Evolutionary conservation across 2,329 filamentous ascomycete genomes (phyloP).

Genomic region (Sclerotinia sclerotiorum): DNA sequence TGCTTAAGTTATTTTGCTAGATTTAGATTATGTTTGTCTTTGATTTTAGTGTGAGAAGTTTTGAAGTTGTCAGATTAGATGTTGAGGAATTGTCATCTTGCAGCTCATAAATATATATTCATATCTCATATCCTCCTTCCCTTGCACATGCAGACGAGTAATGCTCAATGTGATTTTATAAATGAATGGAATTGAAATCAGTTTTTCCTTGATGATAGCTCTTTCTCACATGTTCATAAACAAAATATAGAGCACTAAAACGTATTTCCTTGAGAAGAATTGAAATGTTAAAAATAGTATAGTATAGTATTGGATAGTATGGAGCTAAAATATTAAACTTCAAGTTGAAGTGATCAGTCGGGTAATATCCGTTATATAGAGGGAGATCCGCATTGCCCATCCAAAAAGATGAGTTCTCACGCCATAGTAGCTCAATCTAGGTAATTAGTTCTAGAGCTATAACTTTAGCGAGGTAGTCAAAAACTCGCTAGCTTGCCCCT

Average conservation of each 20-base stretch:
- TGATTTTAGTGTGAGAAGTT: neutral
- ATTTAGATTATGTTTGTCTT: neutral
- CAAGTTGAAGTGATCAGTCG: fast-evolving
- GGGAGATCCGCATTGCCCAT: neutral
- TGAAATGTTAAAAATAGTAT: neutral
- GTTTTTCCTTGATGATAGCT: neutral
- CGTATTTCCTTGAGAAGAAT: neutral
- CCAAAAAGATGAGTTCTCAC: too few relatives aligned
- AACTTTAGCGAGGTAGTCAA: neutral
- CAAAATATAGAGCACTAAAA: neutral
- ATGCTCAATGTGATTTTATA: neutral
- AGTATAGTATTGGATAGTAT: fast-evolving
- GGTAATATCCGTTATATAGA: neutral
- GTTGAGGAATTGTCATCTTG: too few relatives aligned
- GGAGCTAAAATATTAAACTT: neutral
- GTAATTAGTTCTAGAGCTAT: neutral
- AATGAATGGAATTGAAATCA: neutral
- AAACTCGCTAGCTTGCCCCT: conserved; percentile 9
- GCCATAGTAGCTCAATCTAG: too few relatives aligned
- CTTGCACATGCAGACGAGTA: neutral
- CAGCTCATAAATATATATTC: neutral
- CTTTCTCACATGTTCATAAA: neutral
- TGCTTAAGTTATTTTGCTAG: too few relatives aligned
- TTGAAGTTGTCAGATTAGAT: neutral
- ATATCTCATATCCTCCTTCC: too few relatives aligned